phyloP scores from a whole-genome alignment of 352 stramenopile species.

The Pelagophyceae sp. region DNA sequence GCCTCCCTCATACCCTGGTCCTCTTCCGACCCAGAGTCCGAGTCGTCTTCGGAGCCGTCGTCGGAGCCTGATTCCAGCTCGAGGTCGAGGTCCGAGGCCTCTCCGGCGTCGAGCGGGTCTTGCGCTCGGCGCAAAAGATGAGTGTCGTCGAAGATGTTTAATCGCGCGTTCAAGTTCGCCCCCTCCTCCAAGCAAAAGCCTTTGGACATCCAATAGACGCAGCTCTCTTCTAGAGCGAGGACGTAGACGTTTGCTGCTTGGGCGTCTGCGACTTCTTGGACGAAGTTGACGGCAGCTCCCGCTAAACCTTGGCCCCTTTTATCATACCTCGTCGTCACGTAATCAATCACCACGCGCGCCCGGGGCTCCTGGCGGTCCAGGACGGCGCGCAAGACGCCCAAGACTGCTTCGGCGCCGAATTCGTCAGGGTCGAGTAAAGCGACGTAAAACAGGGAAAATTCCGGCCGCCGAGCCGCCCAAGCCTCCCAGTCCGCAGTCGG shows the following conservation, averaged over 20 bases:
- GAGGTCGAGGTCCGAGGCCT: not conserved
- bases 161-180: not conserved
- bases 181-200: not conserved
- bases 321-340: not conserved
- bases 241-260: not conserved
- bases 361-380: not conserved
- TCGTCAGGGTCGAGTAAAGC: not conserved
- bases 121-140: not conserved
- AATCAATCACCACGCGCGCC: not conserved
- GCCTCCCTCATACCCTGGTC: too few relatives aligned
- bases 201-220: not conserved
- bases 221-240: not conserved
- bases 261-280: not conserved
- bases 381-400: not conserved
- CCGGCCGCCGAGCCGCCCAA: not conserved
- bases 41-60: not conserved
- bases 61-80: not conserved
- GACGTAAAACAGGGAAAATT: not conserved
- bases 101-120: not conserved
- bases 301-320: not conserved
- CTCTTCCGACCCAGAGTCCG: too few relatives aligned
- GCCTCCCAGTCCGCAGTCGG: not conserved
- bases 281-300: not conserved
- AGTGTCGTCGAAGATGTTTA: not conserved
- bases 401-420: not conserved